These are phyloP conservation scores for Oryza officinalis DNA, from an alignment of 176 grass and related monocot species.

Conservation along the genomic window DNA sequence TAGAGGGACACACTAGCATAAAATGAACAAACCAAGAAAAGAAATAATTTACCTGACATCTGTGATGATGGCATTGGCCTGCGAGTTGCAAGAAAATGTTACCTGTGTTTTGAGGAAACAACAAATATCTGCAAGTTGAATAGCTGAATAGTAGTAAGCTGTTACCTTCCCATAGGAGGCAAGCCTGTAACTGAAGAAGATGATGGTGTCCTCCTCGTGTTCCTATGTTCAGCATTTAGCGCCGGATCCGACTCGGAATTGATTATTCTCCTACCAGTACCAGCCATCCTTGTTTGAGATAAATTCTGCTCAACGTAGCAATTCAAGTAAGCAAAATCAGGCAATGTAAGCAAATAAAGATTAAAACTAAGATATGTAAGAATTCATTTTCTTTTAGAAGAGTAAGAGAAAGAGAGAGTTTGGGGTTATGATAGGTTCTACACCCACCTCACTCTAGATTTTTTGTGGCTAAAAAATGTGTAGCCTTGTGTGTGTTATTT, in stretches of 20 bases:
- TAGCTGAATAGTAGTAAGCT: not conserved
- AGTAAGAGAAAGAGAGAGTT: not conserved
- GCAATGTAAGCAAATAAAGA: not conserved
- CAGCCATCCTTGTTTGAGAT: slow-evolving; percentile 79
- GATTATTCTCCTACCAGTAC: slow-evolving; percentile 71
- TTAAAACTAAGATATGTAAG: not conserved
- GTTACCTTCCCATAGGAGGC: slow-evolving; percentile 75
- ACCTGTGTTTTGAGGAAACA: slow-evolving; percentile 18
- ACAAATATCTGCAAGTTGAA: slow-evolving; percentile 33
- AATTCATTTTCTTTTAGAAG: too few species aligned
- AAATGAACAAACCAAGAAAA: not conserved
- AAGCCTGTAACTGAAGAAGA: slow-evolving; percentile 68
- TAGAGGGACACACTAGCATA: not conserved
- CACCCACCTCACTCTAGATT: not conserved
- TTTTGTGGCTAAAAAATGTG: not conserved
- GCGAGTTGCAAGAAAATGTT: slow-evolving; percentile 41
- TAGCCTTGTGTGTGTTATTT: not conserved
- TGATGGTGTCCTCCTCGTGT: slow-evolving; percentile 66
- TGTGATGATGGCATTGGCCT: slow-evolving; percentile 66
- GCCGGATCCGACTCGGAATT: slow-evolving; percentile 57
- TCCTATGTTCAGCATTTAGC: slow-evolving; percentile 61
- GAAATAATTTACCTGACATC: slow-evolving; percentile 60
- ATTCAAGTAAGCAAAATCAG: slow-evolving; percentile 9
- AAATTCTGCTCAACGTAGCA: slow-evolving; percentile 62
- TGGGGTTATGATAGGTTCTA: not conserved